These are phyloP conservation scores for Quercus tomentella DNA, from an alignment of 331 rosid genomes.

Conservation along the genomic window DNA sequence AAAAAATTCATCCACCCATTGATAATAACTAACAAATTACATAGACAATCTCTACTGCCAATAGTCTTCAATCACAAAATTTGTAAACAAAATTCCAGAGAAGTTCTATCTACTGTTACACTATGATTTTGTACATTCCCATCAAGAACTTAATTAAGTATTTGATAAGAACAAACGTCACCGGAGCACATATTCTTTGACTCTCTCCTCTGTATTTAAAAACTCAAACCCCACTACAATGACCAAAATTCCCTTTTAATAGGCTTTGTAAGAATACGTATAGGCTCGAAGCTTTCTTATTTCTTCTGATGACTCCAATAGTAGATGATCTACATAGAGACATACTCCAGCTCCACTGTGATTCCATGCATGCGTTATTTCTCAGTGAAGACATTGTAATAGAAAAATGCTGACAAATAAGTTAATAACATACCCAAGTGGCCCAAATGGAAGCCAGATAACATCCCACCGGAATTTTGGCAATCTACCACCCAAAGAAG, in stretches of 20 bases:
- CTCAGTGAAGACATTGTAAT: background rate
- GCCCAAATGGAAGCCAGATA: slow-evolving; percentile 88
- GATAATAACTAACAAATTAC: no score
- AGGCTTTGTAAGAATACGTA: slow-evolving; percentile 77
- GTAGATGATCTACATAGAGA: slow-evolving; percentile 75
- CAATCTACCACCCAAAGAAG: slow-evolving; percentile 39
- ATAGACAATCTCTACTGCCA: no score
- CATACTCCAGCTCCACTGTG: slow-evolving; percentile 74
- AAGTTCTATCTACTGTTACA: no score
- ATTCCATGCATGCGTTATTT: background rate
- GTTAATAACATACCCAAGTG: slow-evolving; percentile 52
- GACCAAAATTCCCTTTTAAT: background rate
- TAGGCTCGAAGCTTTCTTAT: slow-evolving; percentile 70
- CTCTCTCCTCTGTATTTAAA: background rate
- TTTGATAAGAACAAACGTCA: background rate
- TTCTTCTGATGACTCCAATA: slow-evolving; percentile 70
- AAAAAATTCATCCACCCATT: no score
- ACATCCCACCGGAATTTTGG: slow-evolving; percentile 84
- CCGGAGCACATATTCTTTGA: background rate
- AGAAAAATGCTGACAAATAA: background rate
- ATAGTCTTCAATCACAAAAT: no score
- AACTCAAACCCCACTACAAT: background rate
- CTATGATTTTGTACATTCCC: background rate
- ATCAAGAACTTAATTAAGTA: background rate
- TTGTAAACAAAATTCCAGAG: no score